Base-by-base conservation (phyloP, 2,329 filamentous ascomycete genomes). In the Gremmenia infestans region DNA sequence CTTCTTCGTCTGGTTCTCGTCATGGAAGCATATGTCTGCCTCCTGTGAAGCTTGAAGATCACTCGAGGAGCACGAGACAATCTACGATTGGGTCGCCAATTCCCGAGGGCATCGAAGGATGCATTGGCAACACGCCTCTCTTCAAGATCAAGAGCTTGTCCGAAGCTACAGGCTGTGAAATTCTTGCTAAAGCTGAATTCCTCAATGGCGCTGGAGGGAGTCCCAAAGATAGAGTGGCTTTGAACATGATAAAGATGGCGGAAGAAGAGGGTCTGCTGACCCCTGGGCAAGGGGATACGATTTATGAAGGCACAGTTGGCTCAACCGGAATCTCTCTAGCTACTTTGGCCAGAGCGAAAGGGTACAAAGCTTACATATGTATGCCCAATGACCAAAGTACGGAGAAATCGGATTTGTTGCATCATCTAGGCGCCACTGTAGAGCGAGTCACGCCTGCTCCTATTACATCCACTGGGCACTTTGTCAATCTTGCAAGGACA, bases 291-390 rank as follows among this genome's bases (percentile, higher is more conserved):
- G 93, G 93, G 59, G 94, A 99, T 71, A 95, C 89, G 45, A 91
- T 99, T 67, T 99, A 97, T 73, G 94, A 99, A 76, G 94, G 94
- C 62, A 99, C 94, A 1, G 92, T 96, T 15, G 94, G 94, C 57
- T 96, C 90, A 69, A 99, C 94, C 0, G 94, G 94, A 22, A 97
- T 99, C 65, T 97, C 92, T 15, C 80, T 99, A 9, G 94, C 94
- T 2, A 89, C 89, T 0, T 83, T 99, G 50, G 92, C 91, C 50
- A 82, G 92, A 64, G 92, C 94, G 22, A 82, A 86, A 71, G 94
- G 94, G 36, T 97, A 97, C 75, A 82, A 87, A 62, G 91, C 91
- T 35, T 89, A 97, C 73, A 97, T 99, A 63, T 97, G 91, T 77
- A 97, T 99, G 91, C 93, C 94, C 48, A 86, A 90, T 69, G 94